Percentiles rank a stretch among this genome's conserved stretches.
phyloP scores from a whole-genome alignment of 192 early-diverging fungal genomes.

The Pilaira anomala region DNA sequence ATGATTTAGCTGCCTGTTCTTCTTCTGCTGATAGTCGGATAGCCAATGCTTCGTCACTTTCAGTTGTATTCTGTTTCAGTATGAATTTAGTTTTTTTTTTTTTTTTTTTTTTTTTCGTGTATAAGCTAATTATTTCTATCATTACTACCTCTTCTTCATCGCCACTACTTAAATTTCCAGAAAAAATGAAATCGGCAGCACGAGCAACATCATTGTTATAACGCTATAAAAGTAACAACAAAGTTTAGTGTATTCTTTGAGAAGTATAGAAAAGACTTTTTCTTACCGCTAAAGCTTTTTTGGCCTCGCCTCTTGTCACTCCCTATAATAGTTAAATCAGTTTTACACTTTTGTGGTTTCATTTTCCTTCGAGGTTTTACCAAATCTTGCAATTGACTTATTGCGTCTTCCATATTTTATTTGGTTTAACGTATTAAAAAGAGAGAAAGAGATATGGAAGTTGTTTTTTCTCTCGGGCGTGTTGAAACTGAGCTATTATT shows the following conservation, averaged over 20 bases:
- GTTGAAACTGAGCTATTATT: too few species aligned
- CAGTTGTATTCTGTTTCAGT: neutral
- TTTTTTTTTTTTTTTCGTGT: neutral
- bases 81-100: neutral
- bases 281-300: constrained; percentile 20
- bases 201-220: constrained; percentile 39
- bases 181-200: constrained; percentile 42
- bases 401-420: constrained; percentile 12
- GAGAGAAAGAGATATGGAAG: too few species aligned
- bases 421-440: too few species aligned
- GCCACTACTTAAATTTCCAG: constrained; percentile 20
- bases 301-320: constrained; percentile 14
- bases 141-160: constrained; percentile 18
- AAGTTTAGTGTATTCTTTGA: neutral
- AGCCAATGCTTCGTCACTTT: neutral
- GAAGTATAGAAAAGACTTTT: neutral
- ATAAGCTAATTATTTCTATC: neutral
- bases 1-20: neutral
- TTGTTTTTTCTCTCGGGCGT: too few species aligned
- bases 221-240: constrained; percentile 6
- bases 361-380: neutral
- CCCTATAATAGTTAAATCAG: constrained; percentile 9
- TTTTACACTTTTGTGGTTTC: neutral
- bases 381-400: constrained; percentile 15
- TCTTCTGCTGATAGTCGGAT: neutral